Base-by-base conservation (phyloP, 495 filamentous ascomycete species). In the Penicillium malachiteum region DNA sequence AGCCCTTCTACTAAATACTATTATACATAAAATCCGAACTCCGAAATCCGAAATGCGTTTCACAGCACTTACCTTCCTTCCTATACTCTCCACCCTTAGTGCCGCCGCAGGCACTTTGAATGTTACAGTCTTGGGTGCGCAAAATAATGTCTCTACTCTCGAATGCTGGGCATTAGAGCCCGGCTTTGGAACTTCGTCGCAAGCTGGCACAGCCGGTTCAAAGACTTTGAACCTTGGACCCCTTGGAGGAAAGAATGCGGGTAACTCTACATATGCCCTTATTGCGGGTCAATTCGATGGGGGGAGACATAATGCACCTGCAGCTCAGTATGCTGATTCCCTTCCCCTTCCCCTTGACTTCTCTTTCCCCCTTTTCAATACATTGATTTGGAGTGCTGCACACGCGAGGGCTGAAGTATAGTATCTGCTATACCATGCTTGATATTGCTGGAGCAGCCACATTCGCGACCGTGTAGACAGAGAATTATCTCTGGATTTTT, bases 101-200 rank as follows among this genome's bases (percentile, higher is more conserved):
- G 21, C 65, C 38, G 18, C 64, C 35, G 41, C 68, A 16, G 54
- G 50, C 37, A 67, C 67, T 3, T 63, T 78, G 12, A 78, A 78
- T 57, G 54, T 78, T 39, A 78, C 78, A 37, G 68, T 74, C 47
- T 50, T 79, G 42, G 54, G 61, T 49, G 62, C 75, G 39, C 50
- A 63, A 62, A 57, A 72, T 47, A 68, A 70, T 57, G 59, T 62
- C 34, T 83, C 81, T 8, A 71, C 68, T 0, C 59, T 84, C n/a
- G 74, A 83, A 68, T 84, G 81, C 69, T 84, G 81, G 81, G 65
- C 75, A 38, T 61, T 83, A 14, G 45, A 57, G n/a, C 59, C 67
- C 0, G 76, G 74, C 0, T 77, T 82, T 58, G 41, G 58, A 13
- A 59, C 55, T 0, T 79, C 78, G 11, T 51, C 60, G 4, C 33